Base-by-base conservation (phyloP, 208 protist genomes). In the Blastocrithidia nonstop region DNA sequence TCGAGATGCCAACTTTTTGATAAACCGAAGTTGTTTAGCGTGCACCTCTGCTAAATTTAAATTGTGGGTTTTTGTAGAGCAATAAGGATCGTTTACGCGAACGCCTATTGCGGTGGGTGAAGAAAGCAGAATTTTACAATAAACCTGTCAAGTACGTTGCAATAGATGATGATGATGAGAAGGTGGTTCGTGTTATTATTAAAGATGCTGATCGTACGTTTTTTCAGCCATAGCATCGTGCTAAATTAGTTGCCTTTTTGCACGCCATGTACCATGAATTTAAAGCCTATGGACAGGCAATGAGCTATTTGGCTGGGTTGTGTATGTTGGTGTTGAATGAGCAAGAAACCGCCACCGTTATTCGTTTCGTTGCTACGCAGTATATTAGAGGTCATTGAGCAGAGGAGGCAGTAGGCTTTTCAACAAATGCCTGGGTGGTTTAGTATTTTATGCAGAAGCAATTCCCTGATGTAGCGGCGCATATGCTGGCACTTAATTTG, bases 191-290 rank as follows among this genome's bases (percentile, higher is more conserved):
- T 15, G 79, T 92, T n/a, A 92, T 92, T 32, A 92, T 92, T 52
- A 92, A 92, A 47, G 83, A 92, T 51, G 76, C 78, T 20, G 72
- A 85, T 48, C 67, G 83, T 27, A 92, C 77, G 45, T 92, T 92
- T 58, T 81, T 86, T 36, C 53, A 65, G 36, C 55, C 68, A 0
- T 62, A 72, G 28, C 79, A 92, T 59, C 74, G 79, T 28, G 36
- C 46, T 9, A 88, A 88, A 51, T 58, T 92, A 47, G 70, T 85
- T 9, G 48, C 48, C 15, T 88, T 88, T 41, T 57, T 92, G 23
- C 47, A 80, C 54, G 77, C 83, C 41, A 67, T 92, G 63, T 81
- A 52, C 63, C 48, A 85, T 54, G 83, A 92, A 61, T 88, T 88
- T 45, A 56, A 70, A 36, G 62, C 71, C 26, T 92, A 92, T 57